Percentiles rank a stretch among this genome's conserved stretches.
Conservation (phyloP, 371 early-diverging fungal species). For the Rhizomucor pusillus region DNA sequence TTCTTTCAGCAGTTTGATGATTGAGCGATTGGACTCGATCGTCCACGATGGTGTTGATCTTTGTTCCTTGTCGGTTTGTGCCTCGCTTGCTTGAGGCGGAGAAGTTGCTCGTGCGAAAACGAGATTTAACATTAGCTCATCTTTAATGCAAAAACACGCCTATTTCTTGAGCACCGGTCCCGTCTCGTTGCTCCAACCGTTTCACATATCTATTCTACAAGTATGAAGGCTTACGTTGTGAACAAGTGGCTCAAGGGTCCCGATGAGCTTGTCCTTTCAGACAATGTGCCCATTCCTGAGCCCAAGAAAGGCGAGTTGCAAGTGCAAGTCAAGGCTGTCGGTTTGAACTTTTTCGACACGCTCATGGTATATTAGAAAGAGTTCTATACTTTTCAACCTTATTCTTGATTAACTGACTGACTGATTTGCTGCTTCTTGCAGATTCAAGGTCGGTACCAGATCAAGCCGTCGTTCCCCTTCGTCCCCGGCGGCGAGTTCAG, state of each 20-base stretch:
- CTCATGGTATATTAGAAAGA: slow-evolving; percentile 55
- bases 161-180: no score
- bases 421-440: slow-evolving; percentile 10
- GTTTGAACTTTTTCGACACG: slow-evolving; percentile 85
- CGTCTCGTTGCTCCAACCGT: no score
- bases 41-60: no score
- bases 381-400: no score
- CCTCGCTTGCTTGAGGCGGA: no score
- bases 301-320: slow-evolving; percentile 64
- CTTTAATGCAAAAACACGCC: no score
- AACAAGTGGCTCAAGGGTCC: slow-evolving; percentile 70
- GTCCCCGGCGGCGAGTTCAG: slow-evolving; percentile 76
- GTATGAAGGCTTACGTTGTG: slow-evolving; percentile 75
- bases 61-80: no score
- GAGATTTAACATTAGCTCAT: no score
- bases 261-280: slow-evolving; percentile 64
- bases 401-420: no score
- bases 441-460: slow-evolving; percentile 84
- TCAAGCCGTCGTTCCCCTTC: slow-evolving; percentile 81
- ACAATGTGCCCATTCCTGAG: slow-evolving; percentile 53
- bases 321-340: slow-evolving; percentile 70
- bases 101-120: no score
- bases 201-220: not conserved
- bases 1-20: no score
- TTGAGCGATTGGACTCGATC: no score